Base-by-base conservation (phyloP, 2,329 filamentous ascomycete genomes). In the Fusarium goolgardi region DNA sequence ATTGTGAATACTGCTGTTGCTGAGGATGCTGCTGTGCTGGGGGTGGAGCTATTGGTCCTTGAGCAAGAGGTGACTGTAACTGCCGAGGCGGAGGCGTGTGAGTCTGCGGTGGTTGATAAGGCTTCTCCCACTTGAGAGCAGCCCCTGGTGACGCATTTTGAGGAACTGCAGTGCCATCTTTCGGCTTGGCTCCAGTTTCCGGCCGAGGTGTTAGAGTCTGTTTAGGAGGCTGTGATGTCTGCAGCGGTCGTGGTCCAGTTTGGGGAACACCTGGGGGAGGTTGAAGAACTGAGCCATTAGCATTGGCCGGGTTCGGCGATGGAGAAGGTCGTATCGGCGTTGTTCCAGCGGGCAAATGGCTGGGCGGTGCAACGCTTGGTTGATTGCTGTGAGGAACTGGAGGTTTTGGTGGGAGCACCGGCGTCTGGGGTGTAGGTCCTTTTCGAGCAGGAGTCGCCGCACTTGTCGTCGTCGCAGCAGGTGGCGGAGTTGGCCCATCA, bases 91-190 rank as follows among this genome's bases (percentile, higher is more conserved):
- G 60, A 8, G 73, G 73, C 10, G 71, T 63, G 23, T 73, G 73
- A 43, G 69, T 27, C 13, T 73, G 73, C 4, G 74, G 75, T 41
- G 79, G 79, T 55, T 80, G 79, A 61, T 81, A 80, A 13, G 80
- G 78, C 67, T 79, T 80, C 67, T 81, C 80, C 80, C 80, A 81
- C 55, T 81, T 81, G 20, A 80, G 59, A 35, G 71, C 61, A 9
- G 74, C 74, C 23, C 71, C 70, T 32, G 74, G 71, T 9, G 73
- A 65, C 5, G 64, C 25, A 31, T 67, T 51, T 41, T 73, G 74
- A n/a, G 71, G 59, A 8, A 71, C 55, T 20, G 66, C 55, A n/a
- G 61, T 59, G 4, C 62, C 65, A 21, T 78, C 74, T 45, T 76
- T 77, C 11, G 72, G 66, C 56, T 76, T 80, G 54, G 69, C 70